Percentiles rank a stretch among this genome's conserved stretches.
These are phyloP conservation scores for Psilocybe tampanensis DNA, from an alignment of 768 basidiomycete species.

Conservation along the genomic window DNA sequence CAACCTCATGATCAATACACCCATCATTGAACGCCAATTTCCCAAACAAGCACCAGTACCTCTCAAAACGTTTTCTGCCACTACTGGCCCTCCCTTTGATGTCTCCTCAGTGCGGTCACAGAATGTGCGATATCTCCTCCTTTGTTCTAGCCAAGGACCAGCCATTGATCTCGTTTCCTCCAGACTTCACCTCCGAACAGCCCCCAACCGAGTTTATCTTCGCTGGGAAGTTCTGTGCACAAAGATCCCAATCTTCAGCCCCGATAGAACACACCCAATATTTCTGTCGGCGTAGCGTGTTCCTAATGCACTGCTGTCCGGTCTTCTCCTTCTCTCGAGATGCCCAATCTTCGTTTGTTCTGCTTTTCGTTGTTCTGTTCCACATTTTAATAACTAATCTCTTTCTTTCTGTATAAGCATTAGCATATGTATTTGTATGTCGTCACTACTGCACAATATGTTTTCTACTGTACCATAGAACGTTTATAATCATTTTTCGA, in stretches of 20 bases:
- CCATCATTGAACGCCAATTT: conserved; percentile 31
- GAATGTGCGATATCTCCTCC: not conserved
- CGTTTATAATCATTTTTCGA: too few relatives aligned
- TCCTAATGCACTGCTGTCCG: too few relatives aligned
- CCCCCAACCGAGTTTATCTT: conserved; percentile 9
- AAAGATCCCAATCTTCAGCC: not conserved
- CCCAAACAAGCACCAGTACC: conserved; percentile 19
- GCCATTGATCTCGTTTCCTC: not conserved
- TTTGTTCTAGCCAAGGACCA: too few relatives aligned
- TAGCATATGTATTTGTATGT: too few relatives aligned
- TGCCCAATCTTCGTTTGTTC: too few relatives aligned
- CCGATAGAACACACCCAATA: not conserved
- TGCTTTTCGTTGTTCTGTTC: not conserved
- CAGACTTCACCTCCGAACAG: not conserved
- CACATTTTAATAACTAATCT: too few relatives aligned
- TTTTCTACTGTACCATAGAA: too few relatives aligned
- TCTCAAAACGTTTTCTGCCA: conserved; percentile 24
- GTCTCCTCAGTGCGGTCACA: conserved; percentile 1
- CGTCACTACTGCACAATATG: too few relatives aligned
- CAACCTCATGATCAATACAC: conserved; percentile 36
- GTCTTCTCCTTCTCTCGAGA: too few relatives aligned
- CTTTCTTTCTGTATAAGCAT: not conserved
- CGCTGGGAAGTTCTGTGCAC: not conserved
- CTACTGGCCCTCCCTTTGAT: conserved; percentile 12
- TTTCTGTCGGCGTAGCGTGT: too few relatives aligned